Conservation (phyloP, 176 grass and related monocot genomes). For the Tuctoria greenei region DNA sequence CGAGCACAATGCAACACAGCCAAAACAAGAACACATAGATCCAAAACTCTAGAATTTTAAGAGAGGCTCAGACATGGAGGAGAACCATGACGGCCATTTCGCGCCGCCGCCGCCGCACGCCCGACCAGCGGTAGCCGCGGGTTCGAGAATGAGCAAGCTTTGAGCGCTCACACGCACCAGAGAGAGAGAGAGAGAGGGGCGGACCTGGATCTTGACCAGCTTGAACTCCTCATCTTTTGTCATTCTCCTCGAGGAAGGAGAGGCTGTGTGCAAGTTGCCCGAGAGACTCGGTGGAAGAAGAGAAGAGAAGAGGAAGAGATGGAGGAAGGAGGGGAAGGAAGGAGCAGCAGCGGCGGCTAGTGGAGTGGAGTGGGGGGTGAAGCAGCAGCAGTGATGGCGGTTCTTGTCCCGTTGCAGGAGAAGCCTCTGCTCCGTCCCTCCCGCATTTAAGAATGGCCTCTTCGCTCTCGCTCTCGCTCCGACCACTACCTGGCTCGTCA, state of each 20-base stretch:
- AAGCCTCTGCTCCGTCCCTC: slow-evolving; percentile 24
- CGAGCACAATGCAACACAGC: neutral
- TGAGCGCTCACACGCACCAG: neutral
- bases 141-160: too few species aligned
- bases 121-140: too few species aligned
- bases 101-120: too few species aligned
- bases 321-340: neutral
- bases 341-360: slow-evolving; percentile 29
- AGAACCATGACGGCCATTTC: too few species aligned
- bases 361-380: slow-evolving; percentile 29
- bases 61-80: neutral
- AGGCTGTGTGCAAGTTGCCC: neutral
- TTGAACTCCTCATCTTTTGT: slow-evolving; percentile 93
- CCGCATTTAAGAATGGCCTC: slow-evolving; percentile 42
- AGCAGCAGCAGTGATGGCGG: slow-evolving; percentile 35
- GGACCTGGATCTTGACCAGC: slow-evolving; percentile 96
- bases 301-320: neutral
- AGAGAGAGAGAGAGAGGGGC: neutral
- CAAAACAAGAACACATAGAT: neutral
- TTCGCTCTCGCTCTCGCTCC: neutral
- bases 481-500: neutral
- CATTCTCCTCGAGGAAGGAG: slow-evolving; percentile 40
- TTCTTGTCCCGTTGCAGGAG: slow-evolving; percentile 54
- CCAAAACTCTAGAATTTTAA: neutral
- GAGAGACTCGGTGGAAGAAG: neutral